These are phyloP conservation scores for Cladosporium sp. DNA, from an alignment of 2,329 filamentous ascomycete genomes.

Conservation along the genomic window DNA sequence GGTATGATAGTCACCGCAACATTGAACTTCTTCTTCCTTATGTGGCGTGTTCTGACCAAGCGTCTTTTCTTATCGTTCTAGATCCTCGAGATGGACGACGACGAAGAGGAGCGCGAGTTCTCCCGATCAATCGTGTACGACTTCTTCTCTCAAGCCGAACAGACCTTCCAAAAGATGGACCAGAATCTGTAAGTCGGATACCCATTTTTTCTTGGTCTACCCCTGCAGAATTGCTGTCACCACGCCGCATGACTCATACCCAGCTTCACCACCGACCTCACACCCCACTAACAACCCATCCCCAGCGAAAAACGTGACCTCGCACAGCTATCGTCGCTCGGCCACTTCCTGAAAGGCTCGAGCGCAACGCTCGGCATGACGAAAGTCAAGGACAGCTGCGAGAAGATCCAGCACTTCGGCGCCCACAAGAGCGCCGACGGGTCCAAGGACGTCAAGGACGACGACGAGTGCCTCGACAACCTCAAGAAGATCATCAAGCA, in stretches of 20 bases:
- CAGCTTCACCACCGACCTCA: not conserved
- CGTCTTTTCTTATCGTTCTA: conserved; percentile 13
- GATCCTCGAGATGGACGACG: conserved; percentile 98
- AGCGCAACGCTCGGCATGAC: conserved; percentile 89
- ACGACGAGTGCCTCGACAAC: conserved; percentile 65
- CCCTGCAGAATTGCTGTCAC: not conserved
- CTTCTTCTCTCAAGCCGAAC: conserved; percentile 88
- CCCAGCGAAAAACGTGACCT: conserved; percentile 67
- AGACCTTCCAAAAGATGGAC: conserved; percentile 86
- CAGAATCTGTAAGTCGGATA: conserved; percentile 66
- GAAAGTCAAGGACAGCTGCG: conserved; percentile 89
- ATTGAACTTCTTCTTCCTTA: not conserved
- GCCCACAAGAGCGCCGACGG: conserved; percentile 79
- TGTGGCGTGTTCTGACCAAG: not conserved
- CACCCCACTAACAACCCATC: not conserved
- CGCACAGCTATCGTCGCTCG: conserved; percentile 73
- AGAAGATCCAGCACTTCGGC: conserved; percentile 94
- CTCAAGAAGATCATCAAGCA: conserved; percentile 69
- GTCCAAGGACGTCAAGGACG: conserved; percentile 63
- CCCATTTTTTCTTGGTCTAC: not conserved
- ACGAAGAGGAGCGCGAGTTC: conserved; percentile 81
- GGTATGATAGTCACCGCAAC: conserved; percentile 29
- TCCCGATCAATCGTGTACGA: conserved; percentile 83
- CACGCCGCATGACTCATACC: not conserved
- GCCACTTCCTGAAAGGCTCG: conserved; percentile 96